A percentile compares a stretch with the other conserved stretches of the same genome.
Conservation (phyloP, 139 green algal species). For the Auxenochlorella pyrenoidosa region DNA sequence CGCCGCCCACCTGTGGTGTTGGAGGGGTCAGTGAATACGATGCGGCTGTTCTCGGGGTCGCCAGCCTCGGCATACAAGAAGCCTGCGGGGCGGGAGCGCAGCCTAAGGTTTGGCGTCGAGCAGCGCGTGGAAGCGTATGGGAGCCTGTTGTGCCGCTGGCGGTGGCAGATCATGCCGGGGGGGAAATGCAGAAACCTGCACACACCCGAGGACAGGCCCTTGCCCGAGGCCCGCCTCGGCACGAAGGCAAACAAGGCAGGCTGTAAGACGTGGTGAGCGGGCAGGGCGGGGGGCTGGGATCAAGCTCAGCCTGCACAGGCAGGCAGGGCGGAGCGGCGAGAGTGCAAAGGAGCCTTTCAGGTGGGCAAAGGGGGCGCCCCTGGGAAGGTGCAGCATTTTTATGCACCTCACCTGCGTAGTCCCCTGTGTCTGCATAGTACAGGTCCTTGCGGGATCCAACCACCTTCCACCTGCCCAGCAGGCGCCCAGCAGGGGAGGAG, state of each 20-base stretch:
- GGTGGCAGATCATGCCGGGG: no score
- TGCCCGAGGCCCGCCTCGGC: no score
- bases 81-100: no score
- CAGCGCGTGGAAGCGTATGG: no score
- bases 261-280: no score
- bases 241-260: no score
- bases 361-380: no score
- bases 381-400: background rate
- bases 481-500: background rate
- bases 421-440: background rate
- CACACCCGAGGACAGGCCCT: no score
- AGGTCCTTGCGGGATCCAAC: slow-evolving; percentile 4
- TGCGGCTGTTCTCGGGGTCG: background rate
- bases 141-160: no score
- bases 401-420: background rate
- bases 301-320: no score
- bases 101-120: no score
- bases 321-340: background rate
- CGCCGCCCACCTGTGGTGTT: background rate
- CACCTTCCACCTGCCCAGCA: background rate
- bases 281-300: background rate
- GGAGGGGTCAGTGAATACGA: background rate
- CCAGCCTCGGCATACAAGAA: background rate
- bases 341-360: background rate
- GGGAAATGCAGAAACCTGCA: no score